phyloP scores from a whole-genome alignment of 345 rosid species.

The Trapa incisa region DNA sequence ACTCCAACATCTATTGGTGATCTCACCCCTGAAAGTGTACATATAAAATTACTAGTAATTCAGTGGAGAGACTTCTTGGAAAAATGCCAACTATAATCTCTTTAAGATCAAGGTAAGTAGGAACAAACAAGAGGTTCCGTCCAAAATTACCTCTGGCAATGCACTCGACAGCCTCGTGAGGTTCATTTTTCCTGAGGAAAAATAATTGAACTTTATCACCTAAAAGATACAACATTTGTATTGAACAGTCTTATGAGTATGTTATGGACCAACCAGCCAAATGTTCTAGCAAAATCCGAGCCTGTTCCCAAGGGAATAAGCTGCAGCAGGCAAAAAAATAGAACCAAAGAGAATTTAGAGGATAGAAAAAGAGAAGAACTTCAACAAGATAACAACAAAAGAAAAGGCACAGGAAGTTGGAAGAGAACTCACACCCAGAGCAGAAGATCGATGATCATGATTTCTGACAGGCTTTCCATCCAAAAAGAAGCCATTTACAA shows the following conservation, averaged over 20 bases:
- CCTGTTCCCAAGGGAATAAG: constrained; percentile 93
- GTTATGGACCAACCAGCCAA: constrained; percentile 72
- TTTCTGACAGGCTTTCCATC: constrained; percentile 52
- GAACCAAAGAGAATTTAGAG: neutral
- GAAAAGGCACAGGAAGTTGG: constrained; percentile 2
- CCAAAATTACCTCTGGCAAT: constrained; percentile 51
- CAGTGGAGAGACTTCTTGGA: neutral
- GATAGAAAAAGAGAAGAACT: neutral
- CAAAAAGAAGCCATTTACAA: constrained; percentile 92
- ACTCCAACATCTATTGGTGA: constrained; percentile 65
- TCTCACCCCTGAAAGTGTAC: constrained; percentile 47
- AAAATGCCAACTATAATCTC: neutral
- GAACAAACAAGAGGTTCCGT: neutral
- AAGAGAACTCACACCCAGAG: constrained; percentile 59
- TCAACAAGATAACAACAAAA: neutral
- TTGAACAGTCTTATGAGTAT: constrained; percentile 7
- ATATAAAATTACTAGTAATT: neutral
- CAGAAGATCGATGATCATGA: constrained; percentile 47
- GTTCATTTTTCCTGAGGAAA: constrained; percentile 67
- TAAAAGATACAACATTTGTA: neutral
- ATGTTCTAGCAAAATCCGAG: constrained; percentile 86
- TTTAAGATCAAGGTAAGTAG: neutral
- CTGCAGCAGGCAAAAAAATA: constrained; percentile 31
- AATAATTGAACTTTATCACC: neutral
- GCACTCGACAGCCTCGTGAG: constrained; percentile 71